phyloP scores from a whole-genome alignment of 1,284 basidiomycete genomes.

The Rhodofomes roseus region DNA sequence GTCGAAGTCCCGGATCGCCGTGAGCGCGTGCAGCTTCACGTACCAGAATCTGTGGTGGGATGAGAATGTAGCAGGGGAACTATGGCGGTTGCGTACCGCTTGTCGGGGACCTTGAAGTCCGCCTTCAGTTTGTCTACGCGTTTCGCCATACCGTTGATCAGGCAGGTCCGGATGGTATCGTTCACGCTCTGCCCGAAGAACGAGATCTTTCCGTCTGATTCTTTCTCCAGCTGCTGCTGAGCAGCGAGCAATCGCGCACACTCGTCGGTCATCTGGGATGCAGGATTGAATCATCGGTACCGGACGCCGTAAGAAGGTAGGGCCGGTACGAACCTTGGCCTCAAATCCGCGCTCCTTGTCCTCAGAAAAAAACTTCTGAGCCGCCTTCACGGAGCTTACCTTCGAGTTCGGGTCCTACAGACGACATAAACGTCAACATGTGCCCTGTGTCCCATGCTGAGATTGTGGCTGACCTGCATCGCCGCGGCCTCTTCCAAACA shows the following conservation, averaged over 20 bases:
- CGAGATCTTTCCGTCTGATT: conserved; percentile 69
- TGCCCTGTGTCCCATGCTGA: not conserved
- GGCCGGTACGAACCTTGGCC: conserved; percentile 61
- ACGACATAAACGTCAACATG: conserved; percentile 2
- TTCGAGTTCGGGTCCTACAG: conserved; percentile 66
- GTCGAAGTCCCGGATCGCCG: conserved; percentile 78
- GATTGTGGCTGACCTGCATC: conserved; percentile 45
- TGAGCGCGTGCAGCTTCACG: conserved; percentile 81
- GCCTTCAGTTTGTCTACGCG: conserved; percentile 81
- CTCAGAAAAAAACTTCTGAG: conserved; percentile 91
- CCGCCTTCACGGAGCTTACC: conserved; percentile 71
- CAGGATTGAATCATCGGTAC: not conserved
- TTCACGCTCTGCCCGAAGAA: conserved; percentile 83
- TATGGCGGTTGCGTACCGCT: conserved; percentile 51
- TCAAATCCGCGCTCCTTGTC: conserved; percentile 91
- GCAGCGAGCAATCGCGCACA: conserved; percentile 69
- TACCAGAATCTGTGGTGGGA: conserved; percentile 79
- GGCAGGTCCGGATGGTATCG: conserved; percentile 74
- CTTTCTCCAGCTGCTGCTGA: conserved; percentile 88
- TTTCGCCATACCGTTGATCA: conserved; percentile 78
- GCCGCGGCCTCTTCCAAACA: conserved; percentile 78
- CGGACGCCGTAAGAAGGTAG: not conserved
- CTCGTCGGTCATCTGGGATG: conserved; percentile 84
- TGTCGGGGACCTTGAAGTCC: conserved; percentile 91
- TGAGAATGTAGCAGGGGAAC: not conserved